Evolutionary conservation across 208 protist genomes (phyloP).

Genomic region (Acanthamoeba castellanii): DNA sequence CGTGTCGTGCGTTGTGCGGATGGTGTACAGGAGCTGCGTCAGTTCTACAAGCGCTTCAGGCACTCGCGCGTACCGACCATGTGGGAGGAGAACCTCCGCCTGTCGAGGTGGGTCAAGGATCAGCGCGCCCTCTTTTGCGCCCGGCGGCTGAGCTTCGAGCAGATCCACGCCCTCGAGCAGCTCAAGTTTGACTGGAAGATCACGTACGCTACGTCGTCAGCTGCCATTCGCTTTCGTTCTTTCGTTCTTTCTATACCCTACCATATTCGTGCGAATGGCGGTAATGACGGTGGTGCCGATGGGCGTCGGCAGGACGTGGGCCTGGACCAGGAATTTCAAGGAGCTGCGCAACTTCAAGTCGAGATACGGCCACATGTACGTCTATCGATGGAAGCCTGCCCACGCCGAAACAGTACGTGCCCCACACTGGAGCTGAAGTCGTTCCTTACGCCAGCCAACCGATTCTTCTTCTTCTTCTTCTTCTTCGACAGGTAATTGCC

Average conservation of each 20-base stretch:
- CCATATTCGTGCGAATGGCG: too few species aligned
- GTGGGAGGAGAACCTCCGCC: conserved; percentile 1
- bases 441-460: neutral
- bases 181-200: neutral
- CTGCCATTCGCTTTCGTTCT: neutral
- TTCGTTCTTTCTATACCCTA: neutral
- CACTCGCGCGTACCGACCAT: neutral
- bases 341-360: neutral
- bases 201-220: neutral
- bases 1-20: neutral
- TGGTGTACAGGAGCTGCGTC: neutral
- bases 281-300: too few species aligned
- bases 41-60: neutral
- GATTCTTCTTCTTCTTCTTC: neutral
- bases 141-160: neutral
- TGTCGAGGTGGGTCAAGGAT: neutral
- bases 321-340: neutral
- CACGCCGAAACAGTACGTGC: neutral
- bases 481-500: neutral
- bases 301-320: neutral
- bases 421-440: neutral
- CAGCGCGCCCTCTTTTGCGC: neutral
- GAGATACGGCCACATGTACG: neutral
- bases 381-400: neutral
- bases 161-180: conserved; percentile 4